Evolutionary conservation across 345 rosid species (phyloP).

Genomic region (Eucalyptus marginata): DNA sequence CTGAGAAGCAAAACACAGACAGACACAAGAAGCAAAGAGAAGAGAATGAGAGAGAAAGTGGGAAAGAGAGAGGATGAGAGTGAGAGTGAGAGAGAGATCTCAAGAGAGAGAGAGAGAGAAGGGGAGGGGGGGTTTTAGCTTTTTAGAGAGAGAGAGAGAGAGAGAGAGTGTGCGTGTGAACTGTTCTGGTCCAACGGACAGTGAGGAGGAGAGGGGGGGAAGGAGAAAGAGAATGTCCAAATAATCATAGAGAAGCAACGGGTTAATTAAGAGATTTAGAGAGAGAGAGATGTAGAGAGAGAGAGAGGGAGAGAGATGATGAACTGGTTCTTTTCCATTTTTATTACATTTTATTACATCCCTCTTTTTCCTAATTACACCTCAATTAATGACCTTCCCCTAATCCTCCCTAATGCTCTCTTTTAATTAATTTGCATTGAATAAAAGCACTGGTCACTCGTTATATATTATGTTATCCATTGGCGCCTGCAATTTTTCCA

Average conservation of each 20-base stretch:
- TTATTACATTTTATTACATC: not conserved
- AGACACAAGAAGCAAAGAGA: not conserved
- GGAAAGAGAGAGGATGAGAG: not conserved
- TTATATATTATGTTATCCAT: not conserved
- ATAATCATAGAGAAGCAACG: not conserved
- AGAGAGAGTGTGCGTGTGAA: not conserved
- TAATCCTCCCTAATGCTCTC: not conserved
- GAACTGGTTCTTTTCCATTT: not conserved
- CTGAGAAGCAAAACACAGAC: not conserved
- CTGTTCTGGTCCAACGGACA: conserved; percentile 78
- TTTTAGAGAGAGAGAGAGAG: not conserved
- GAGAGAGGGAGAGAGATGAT: not conserved
- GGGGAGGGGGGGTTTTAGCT: not conserved
- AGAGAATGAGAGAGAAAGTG: not conserved
- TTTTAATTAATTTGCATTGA: not conserved
- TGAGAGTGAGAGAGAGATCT: not conserved
- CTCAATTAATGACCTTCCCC: not conserved
- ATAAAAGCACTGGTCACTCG: not conserved
- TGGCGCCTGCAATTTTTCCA: not conserved
- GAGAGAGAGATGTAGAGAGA: not conserved
- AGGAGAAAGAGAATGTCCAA: conserved; percentile 4
- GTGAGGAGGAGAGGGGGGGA: conserved; percentile 2
- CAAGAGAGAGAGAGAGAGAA: not conserved
- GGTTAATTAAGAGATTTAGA: not conserved
- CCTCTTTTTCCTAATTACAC: not conserved